A percentile compares a stretch with the other conserved stretches of the same genome.
Evolutionary conservation across 1,139 yeast genomes (phyloP).

Genomic region (Kazachstania sp.): DNA sequence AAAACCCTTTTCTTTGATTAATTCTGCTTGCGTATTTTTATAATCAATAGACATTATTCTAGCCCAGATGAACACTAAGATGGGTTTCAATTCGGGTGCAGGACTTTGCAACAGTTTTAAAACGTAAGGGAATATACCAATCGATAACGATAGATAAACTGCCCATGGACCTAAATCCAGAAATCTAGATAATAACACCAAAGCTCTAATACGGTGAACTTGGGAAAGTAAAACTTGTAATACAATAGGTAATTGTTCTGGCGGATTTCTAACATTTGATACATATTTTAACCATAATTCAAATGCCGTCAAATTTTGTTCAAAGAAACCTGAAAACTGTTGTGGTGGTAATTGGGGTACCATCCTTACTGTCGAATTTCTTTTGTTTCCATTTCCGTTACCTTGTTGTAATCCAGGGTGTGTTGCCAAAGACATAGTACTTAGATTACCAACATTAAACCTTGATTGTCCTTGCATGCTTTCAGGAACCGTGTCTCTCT

Average conservation of each 20-base stretch:
- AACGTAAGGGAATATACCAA: conserved; percentile 94
- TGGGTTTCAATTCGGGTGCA: conserved; percentile 91
- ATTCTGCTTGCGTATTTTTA: conserved; percentile 81
- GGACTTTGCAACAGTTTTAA: conserved; percentile 86
- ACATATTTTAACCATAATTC: conserved; percentile 94
- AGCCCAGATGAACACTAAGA: conserved; percentile 93
- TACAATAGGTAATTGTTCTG: conserved; percentile 91
- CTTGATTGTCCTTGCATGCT: conserved; percentile 24
- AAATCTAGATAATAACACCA: conserved; percentile 73
- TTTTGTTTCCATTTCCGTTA: conserved; percentile 2
- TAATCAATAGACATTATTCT: conserved; percentile 94
- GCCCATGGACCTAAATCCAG: conserved; percentile 98
- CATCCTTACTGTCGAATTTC: conserved; percentile 9
- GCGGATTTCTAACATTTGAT: conserved; percentile 74
- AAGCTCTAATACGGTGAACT: conserved; percentile 84
- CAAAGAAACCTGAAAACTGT: conserved; percentile 88
- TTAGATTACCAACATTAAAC: conserved; percentile 27
- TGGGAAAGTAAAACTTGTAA: conserved; percentile 88
- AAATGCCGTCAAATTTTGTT: conserved; percentile 91
- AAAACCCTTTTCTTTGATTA: conserved; percentile 85
- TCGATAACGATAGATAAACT: conserved; percentile 81
- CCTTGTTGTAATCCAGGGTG: conserved; percentile 18
- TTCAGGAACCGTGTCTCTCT: conserved; percentile 15
- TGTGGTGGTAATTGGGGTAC: conserved; percentile 35
- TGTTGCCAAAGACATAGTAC: conserved; percentile 30